A percentile compares a stretch with the other conserved stretches of the same genome.
Conservation (phyloP, 2,329 filamentous ascomycete genomes). For the Sporothrix brasiliensis region DNA sequence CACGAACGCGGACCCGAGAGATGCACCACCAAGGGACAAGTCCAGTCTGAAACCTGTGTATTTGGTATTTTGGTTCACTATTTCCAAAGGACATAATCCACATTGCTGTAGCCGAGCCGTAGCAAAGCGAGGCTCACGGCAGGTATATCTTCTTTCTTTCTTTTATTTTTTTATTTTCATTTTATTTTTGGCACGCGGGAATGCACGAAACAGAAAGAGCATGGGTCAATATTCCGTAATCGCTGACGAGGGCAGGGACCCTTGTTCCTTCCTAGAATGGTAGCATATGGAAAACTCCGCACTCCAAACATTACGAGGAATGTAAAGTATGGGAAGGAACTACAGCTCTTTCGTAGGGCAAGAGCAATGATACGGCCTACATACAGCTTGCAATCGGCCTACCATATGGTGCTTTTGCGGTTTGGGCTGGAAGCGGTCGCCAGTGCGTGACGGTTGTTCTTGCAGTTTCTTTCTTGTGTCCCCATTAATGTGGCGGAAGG, state of each 20-base stretch:
- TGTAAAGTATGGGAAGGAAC: not conserved
- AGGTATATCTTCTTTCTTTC: not conserved
- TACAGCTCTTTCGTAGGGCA: not conserved
- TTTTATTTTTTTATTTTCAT: not conserved
- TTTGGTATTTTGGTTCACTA: not conserved
- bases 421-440: not conserved
- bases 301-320: too few species aligned
- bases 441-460: not conserved
- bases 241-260: not conserved
- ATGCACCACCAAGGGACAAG: conserved; percentile 1
- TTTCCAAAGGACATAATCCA: not conserved
- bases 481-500: not conserved
- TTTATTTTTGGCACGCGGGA: not conserved
- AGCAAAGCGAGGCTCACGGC: conserved; percentile 19
- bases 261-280: not conserved
- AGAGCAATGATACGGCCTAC: not conserved
- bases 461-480: not conserved
- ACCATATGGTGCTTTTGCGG: not conserved
- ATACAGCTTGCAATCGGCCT: conserved; percentile 6
- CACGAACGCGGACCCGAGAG: conserved; percentile 10
- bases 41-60: not conserved
- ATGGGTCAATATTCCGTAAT: not conserved
- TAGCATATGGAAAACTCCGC: too few species aligned
- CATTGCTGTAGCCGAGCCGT: not conserved
- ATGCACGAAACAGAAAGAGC: conserved; percentile 12